Evolutionary conservation across 2,329 filamentous ascomycete genomes (phyloP).

Genomic region (Apiospora sp.): DNA sequence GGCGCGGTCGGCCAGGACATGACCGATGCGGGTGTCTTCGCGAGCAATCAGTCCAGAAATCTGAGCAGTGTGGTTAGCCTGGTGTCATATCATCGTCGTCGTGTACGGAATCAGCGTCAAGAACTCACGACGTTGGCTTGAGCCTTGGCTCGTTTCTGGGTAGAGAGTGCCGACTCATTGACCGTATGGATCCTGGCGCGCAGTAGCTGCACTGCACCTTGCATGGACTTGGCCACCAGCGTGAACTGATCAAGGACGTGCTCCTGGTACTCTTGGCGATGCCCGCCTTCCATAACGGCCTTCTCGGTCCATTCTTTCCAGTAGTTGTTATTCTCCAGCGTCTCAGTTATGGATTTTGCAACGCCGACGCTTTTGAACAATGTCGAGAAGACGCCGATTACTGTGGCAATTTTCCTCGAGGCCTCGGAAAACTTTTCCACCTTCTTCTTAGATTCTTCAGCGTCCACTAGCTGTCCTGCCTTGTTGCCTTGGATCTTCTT

Average conservation of each 20-base stretch:
- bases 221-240: background rate
- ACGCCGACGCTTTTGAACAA: conserved; percentile 30
- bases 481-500: background rate
- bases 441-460: background rate
- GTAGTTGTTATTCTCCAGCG: background rate
- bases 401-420: conserved; percentile 23
- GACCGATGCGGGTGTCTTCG: conserved; percentile 18
- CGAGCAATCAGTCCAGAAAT: conserved; percentile 21
- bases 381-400: conserved; percentile 27
- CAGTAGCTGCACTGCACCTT: conserved; percentile 20
- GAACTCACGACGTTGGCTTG: conserved; percentile 27
- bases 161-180: conserved; percentile 20
- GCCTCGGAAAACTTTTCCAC: background rate
- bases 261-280: background rate
- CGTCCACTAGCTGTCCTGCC: background rate
- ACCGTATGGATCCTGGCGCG: conserved; percentile 26
- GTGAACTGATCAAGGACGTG: background rate
- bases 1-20: conserved; percentile 32
- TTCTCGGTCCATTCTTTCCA: background rate
- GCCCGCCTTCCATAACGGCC: background rate
- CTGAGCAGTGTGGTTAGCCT: background rate
- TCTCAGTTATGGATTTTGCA: conserved; percentile 17
- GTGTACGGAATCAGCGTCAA: background rate
- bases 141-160: conserved; percentile 26
- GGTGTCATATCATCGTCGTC: background rate